phyloP scores from a whole-genome alignment of 1,284 basidiomycete species.

The Irpex sp. region DNA sequence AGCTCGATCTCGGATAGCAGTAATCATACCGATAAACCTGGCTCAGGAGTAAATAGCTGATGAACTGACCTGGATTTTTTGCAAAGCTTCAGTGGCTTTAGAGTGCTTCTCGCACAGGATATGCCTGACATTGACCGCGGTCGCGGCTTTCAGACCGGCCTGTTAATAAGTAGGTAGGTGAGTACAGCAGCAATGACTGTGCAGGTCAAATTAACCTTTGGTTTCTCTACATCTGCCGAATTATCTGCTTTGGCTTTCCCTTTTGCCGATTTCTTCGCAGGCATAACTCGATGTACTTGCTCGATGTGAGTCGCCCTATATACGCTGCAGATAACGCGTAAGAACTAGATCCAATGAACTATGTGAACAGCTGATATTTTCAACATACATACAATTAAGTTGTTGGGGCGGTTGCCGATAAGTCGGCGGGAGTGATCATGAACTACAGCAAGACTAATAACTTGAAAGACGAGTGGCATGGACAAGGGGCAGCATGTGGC shows the following conservation, averaged over 20 bases:
- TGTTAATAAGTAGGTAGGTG: slow-evolving; percentile 16
- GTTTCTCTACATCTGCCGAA: not conserved
- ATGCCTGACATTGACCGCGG: slow-evolving; percentile 79
- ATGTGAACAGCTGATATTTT: too few relatives aligned
- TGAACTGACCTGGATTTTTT: slow-evolving; percentile 63
- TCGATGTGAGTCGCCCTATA: too few relatives aligned
- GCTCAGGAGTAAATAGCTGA: not conserved
- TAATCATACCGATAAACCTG: not conserved
- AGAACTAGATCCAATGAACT: too few relatives aligned
- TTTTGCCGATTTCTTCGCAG: not conserved
- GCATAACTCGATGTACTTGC: not conserved
- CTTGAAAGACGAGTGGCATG: too few relatives aligned
- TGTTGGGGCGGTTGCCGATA: too few relatives aligned
- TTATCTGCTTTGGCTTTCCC: not conserved
- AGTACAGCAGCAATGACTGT: not conserved
- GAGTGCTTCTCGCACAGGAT: slow-evolving; percentile 86
- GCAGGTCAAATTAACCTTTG: not conserved
- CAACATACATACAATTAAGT: too few relatives aligned
- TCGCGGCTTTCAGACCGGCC: slow-evolving; percentile 65
- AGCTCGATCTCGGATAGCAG: not conserved
- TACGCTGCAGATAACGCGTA: too few relatives aligned
- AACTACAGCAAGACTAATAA: too few relatives aligned
- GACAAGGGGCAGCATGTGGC: too few relatives aligned
- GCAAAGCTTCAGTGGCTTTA: slow-evolving; percentile 69
- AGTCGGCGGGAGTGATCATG: too few relatives aligned